These are phyloP conservation scores for Trametes meyenii DNA, from an alignment of 768 basidiomycete species.

Conservation along the genomic window DNA sequence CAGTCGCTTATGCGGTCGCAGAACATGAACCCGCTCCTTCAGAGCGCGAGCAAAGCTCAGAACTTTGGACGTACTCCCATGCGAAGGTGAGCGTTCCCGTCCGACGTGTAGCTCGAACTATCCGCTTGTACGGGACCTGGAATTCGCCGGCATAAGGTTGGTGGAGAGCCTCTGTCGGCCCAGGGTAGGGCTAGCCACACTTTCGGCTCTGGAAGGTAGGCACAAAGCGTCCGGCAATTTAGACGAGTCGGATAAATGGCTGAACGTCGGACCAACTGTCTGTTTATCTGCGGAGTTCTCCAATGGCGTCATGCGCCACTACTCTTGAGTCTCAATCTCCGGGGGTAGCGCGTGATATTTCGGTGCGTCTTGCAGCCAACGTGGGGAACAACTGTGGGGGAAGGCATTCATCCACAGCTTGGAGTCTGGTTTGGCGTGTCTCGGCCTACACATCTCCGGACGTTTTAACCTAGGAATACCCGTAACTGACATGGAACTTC, in stretches of 20 bases:
- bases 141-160: no score
- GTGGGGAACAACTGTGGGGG: no score
- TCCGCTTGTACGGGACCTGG: no score
- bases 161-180: no score
- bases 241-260: neutral
- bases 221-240: neutral
- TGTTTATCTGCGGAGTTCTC: neutral
- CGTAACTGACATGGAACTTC: neutral
- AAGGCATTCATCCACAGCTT: no score
- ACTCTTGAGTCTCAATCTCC: no score
- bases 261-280: neutral
- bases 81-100: slow-evolving; percentile 53
- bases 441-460: neutral
- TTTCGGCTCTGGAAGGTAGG: no score
- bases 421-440: no score
- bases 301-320: neutral
- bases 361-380: no score
- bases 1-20: slow-evolving; percentile 74
- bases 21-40: slow-evolving; percentile 65
- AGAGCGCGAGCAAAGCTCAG: slow-evolving; percentile 66
- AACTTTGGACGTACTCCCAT: slow-evolving; percentile 72
- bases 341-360: no score
- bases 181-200: no score
- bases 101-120: neutral
- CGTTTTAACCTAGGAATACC: no score